Conservation (phyloP, 2,329 filamentous ascomycete species). For the Aspergillus brunneoviolaceus region DNA sequence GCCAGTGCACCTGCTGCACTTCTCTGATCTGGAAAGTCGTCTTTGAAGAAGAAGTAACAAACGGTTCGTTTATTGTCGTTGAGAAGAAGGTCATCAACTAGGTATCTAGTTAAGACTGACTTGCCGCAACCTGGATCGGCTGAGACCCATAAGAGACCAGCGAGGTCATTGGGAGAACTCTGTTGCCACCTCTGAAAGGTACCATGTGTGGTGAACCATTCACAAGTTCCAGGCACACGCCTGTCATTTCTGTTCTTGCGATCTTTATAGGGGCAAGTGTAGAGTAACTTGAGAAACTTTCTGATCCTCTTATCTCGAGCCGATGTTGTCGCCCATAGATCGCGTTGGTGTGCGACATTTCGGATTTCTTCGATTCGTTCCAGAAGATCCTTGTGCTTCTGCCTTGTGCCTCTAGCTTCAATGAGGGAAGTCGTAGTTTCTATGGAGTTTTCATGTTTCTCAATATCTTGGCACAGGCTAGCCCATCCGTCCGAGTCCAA, state of each 20-base stretch:
- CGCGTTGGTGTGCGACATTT: too few species aligned
- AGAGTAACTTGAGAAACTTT: neutral
- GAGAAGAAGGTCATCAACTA: constrained; percentile 13
- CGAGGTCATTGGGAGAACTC: neutral
- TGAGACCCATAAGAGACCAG: constrained; percentile 28
- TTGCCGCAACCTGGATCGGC: constrained; percentile 33
- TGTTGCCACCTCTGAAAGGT: constrained; percentile 27
- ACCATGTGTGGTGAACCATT: constrained; percentile 31
- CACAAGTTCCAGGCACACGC: constrained; percentile 27
- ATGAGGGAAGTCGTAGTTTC: too few species aligned
- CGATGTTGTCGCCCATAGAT: too few species aligned
- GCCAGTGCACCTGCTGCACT: constrained; percentile 31
- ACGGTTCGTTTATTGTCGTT: neutral
- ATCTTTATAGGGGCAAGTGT: neutral
- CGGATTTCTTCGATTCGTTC: too few species aligned
- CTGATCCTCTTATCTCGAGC: neutral
- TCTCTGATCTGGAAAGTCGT: constrained; percentile 39
- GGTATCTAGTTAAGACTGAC: constrained; percentile 23
- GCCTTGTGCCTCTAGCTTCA: too few species aligned
- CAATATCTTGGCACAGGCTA: too few species aligned
- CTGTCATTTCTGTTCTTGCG: neutral
- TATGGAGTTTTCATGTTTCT: too few species aligned
- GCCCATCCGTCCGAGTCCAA: too few species aligned
- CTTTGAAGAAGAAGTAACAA: constrained; percentile 49
- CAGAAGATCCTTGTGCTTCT: too few species aligned